Evolutionary conservation across 225 moss, liverwort and hornwort genomes (phyloP).

Genomic region (Straminergon stramineum): DNA sequence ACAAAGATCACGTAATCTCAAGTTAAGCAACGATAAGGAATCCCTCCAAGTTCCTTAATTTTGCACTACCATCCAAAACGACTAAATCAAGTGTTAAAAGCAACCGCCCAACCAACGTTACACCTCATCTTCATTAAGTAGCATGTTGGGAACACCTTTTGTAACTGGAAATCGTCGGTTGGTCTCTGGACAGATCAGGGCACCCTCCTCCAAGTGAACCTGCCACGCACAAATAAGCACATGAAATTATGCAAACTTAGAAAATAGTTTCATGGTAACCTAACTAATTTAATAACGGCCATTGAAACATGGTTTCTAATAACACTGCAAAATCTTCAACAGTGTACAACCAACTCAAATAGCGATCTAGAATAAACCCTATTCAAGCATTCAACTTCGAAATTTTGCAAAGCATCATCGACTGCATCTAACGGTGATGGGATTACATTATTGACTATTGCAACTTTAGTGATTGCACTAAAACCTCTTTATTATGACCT

Average conservation of each 20-base stretch:
- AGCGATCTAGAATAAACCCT: neutral
- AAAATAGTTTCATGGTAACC: neutral
- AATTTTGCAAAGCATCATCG: neutral
- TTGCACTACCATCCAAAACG: neutral
- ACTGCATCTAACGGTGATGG: neutral
- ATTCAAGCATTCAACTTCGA: neutral
- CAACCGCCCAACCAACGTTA: neutral
- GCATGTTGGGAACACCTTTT: constrained; percentile 95
- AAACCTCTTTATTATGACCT: neutral
- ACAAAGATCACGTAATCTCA: neutral
- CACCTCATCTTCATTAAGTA: constrained; percentile 94
- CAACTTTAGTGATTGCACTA: neutral
- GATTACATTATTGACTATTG: neutral
- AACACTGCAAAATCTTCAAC: neutral
- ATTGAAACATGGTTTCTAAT: neutral
- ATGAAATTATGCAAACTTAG: neutral
- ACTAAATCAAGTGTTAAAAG: neutral
- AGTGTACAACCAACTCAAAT: neutral
- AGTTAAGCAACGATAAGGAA: neutral
- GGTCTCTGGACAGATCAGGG: constrained; percentile 90
- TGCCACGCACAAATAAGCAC: constrained; percentile 7
- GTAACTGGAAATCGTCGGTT: constrained; percentile 87
- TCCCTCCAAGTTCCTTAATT: neutral
- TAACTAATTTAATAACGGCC: neutral
- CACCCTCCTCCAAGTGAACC: constrained; percentile 96